phyloP scores from a whole-genome alignment of 1,284 basidiomycete species.

The Rhodotorula sp. region DNA sequence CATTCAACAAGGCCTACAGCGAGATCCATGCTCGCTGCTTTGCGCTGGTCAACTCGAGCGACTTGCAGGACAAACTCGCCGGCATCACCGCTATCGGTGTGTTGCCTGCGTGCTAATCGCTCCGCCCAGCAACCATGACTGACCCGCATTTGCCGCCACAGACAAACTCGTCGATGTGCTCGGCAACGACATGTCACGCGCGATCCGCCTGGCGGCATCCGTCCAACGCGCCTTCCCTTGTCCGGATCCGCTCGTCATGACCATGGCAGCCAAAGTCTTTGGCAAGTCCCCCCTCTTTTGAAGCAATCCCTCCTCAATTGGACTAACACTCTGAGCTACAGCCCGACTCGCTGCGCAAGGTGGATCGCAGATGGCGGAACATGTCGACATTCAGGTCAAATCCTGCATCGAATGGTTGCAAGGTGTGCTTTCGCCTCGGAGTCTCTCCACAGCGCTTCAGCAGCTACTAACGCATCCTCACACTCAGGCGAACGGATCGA shows the following conservation, averaged over 20 bases:
- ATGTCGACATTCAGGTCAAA: constrained; percentile 47
- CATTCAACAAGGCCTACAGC: constrained; percentile 41
- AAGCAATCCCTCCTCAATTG: not conserved
- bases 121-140: not conserved
- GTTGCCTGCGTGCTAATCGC: not conserved
- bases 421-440: constrained; percentile 22
- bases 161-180: constrained; percentile 43
- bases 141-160: not conserved
- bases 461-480: not conserved
- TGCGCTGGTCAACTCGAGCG: constrained; percentile 43
- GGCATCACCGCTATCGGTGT: constrained; percentile 45
- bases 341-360: constrained; percentile 46
- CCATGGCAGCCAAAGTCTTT: constrained; percentile 47
- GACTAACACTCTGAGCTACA: constrained; percentile 3
- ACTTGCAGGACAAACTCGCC: constrained; percentile 45
- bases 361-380: constrained; percentile 44
- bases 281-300: constrained; percentile 17
- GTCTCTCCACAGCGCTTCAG: accelerated
- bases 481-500: constrained; percentile 53
- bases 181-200: constrained; percentile 46
- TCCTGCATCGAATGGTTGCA: constrained; percentile 48
- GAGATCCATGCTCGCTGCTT: constrained; percentile 41
- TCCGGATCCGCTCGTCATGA: constrained; percentile 47
- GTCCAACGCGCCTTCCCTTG: constrained; percentile 47
- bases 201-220: constrained; percentile 45